A percentile compares a stretch with the other conserved stretches of the same genome.
Conservation (phyloP, 345 rosid genomes). For the Durio zibethinus region DNA sequence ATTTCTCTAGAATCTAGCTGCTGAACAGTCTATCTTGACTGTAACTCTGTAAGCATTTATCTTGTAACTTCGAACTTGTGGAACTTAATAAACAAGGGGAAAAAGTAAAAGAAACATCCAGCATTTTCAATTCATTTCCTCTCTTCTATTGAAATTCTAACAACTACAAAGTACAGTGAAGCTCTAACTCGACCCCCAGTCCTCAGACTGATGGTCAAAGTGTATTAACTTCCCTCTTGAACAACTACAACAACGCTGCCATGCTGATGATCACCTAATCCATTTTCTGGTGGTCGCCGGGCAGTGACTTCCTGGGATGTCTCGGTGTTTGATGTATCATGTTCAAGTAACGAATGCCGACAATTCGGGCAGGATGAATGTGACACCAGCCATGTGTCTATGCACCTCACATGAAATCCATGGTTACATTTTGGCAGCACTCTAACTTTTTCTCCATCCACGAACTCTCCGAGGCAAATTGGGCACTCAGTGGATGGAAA, state of each 20-base stretch:
- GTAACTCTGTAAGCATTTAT: not conserved
- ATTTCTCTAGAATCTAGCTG: not conserved
- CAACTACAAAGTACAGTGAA: not conserved
- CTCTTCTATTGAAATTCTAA: not conserved
- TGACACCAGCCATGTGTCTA: slow-evolving; percentile 62
- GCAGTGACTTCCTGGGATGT: not conserved
- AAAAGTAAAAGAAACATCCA: not conserved
- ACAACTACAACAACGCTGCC: not conserved
- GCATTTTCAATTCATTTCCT: not conserved
- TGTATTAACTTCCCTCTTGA: slow-evolving; percentile 1
- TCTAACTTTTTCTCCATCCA: slow-evolving; percentile 60
- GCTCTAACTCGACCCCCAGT: not conserved
- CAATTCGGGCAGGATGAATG: slow-evolving; percentile 74
- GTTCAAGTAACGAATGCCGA: slow-evolving; percentile 38
- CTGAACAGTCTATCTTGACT: not conserved
- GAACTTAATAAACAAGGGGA: not conserved
- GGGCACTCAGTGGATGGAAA: slow-evolving; percentile 56
- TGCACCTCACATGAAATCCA: slow-evolving; percentile 66
- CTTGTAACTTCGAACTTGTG: not conserved
- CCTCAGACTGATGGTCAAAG: not conserved
- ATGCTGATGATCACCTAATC: not conserved
- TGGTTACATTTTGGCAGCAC: slow-evolving; percentile 66
- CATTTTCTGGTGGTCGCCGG: not conserved
- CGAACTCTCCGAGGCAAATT: slow-evolving; percentile 64
- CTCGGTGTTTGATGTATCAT: too few relatives aligned